Conservation (phyloP, 371 early-diverging fungal genomes). For the Synchytrium microbalum region DNA sequence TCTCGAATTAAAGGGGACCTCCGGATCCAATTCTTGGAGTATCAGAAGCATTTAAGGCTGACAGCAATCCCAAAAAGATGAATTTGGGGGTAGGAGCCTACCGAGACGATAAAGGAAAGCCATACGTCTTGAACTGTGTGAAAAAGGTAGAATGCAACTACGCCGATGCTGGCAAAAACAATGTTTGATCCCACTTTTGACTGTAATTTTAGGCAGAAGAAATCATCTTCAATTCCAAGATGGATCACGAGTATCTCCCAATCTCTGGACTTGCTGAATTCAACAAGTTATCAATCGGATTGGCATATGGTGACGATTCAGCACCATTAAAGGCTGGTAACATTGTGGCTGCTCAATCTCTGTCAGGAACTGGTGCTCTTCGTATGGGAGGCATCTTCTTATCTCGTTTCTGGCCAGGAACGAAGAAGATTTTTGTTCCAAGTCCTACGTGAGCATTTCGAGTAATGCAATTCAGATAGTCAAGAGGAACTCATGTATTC, state of each 20-base stretch:
- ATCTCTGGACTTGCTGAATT: conserved; percentile 87
- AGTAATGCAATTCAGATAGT: background rate
- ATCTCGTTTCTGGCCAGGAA: conserved; percentile 66
- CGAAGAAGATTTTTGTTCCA: conserved; percentile 79
- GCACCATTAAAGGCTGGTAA: conserved; percentile 61
- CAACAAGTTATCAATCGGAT: conserved; percentile 69
- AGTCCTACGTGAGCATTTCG: conserved; percentile 74
- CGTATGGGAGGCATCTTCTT: conserved; percentile 92
- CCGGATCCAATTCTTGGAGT: conserved; percentile 93
- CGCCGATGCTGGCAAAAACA: background rate
- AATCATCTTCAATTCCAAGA: conserved; percentile 48
- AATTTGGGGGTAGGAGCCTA: conserved; percentile 87
- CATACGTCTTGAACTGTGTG: conserved; percentile 82
- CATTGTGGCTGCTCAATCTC: conserved; percentile 85
- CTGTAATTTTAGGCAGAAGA: conserved; percentile 63
- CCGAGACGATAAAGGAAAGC: conserved; percentile 74
- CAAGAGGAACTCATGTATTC: background rate
- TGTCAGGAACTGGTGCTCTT: conserved; percentile 96
- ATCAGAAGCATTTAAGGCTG: conserved; percentile 93
- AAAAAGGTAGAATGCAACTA: conserved; percentile 64
- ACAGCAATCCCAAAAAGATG: conserved; percentile 84
- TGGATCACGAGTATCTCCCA: conserved; percentile 95
- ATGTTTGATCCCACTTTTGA: background rate
- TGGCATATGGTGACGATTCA: conserved; percentile 82
- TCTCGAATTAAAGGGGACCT: conserved; percentile 76